A percentile compares a stretch with the other conserved stretches of the same genome.
These are phyloP conservation scores for Bondarzewia mesenterica DNA, from an alignment of 1,284 basidiomycete genomes.

Conservation along the genomic window DNA sequence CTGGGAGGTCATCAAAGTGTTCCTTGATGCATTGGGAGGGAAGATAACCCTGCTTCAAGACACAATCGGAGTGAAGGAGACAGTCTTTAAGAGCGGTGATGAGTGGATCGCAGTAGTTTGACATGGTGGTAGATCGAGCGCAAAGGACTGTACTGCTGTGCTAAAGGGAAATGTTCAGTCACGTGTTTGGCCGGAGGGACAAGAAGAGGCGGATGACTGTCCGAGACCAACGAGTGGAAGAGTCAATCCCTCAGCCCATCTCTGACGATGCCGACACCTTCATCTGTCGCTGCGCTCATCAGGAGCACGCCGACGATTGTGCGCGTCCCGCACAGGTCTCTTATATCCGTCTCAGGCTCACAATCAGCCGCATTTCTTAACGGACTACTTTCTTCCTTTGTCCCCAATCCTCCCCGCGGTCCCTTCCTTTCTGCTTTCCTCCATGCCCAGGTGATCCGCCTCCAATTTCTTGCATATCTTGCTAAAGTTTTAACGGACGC, in stretches of 20 bases:
- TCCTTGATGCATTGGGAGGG: slow-evolving; percentile 76
- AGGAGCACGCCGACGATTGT: slow-evolving; percentile 50
- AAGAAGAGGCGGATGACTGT: no score
- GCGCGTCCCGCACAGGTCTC: slow-evolving; percentile 50
- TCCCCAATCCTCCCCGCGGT: slow-evolving; percentile 38
- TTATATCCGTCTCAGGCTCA: slow-evolving; percentile 75
- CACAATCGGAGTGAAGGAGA: slow-evolving; percentile 75
- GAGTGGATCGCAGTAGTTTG: slow-evolving; percentile 70
- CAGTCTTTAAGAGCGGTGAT: slow-evolving; percentile 72
- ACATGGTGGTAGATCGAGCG: slow-evolving; percentile 39
- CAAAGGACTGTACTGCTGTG: no score
- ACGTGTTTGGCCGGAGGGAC: no score
- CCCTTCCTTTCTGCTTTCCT: slow-evolving; percentile 79
- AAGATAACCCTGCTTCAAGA: slow-evolving; percentile 59
- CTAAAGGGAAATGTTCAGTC: no score
- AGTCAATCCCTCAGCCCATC: background rate
- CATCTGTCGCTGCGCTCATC: slow-evolving; percentile 34
- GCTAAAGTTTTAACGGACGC: background rate
- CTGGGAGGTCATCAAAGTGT: slow-evolving; percentile 66
- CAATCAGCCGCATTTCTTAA: slow-evolving; percentile 86
- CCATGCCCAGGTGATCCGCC: slow-evolving; percentile 67
- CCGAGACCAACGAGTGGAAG: no score
- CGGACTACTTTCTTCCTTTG: slow-evolving; percentile 69
- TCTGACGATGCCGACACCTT: slow-evolving; percentile 26
- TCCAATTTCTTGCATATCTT: background rate